Percentiles rank a stretch among this genome's conserved stretches.
phyloP scores from a whole-genome alignment of 257 asterid genomes.

The Solanum ossicruentum region DNA sequence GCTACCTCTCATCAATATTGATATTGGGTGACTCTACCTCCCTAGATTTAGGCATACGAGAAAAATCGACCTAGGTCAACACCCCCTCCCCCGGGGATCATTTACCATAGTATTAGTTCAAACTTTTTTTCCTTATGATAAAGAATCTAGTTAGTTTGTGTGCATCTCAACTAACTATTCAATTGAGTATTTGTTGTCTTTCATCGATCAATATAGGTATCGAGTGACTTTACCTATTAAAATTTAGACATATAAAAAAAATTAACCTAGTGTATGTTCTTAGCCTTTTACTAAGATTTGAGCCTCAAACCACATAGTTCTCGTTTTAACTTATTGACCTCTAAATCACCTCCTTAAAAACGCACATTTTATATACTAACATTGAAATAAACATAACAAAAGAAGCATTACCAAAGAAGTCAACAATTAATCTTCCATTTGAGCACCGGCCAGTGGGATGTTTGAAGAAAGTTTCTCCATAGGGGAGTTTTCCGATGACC shows the following conservation, averaged over 20 bases:
- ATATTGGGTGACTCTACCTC: not conserved
- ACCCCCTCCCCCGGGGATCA: not conserved
- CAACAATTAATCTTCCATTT: conserved; percentile 46
- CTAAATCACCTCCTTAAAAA: not conserved
- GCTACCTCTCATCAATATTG: not conserved
- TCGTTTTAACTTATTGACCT: not conserved
- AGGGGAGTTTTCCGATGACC: conserved; percentile 52
- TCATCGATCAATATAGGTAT: accelerated
- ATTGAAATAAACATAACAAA: not conserved
- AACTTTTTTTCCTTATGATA: not conserved
- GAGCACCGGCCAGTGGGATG: conserved; percentile 58
- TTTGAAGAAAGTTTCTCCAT: conserved; percentile 55
- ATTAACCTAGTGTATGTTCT: not conserved
- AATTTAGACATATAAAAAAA: not conserved
- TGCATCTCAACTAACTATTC: not conserved
- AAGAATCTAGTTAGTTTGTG: not conserved
- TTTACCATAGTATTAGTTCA: not conserved
- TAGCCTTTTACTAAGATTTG: not conserved
- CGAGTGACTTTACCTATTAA: not conserved
- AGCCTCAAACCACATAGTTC: not conserved
- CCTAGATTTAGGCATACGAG: not conserved
- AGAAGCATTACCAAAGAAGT: conserved; percentile 34
- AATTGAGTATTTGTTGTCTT: not conserved
- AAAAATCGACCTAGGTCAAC: not conserved
- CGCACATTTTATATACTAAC: not conserved